These are phyloP conservation scores for Colletotrichum siamense DNA, from an alignment of 2,329 filamentous ascomycete species.

Conservation along the genomic window DNA sequence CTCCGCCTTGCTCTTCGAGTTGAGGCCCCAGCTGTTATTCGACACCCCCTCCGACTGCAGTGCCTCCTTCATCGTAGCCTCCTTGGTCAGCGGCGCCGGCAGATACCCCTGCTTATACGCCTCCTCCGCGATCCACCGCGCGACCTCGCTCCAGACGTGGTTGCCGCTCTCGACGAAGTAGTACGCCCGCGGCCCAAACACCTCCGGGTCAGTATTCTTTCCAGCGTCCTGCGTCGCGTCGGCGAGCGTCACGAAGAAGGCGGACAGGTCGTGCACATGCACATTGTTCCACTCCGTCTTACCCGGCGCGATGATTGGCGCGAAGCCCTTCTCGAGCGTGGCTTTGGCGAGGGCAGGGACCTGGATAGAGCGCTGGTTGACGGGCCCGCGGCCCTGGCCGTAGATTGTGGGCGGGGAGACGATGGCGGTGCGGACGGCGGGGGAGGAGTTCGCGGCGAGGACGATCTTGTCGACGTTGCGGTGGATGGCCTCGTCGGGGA, in stretches of 20 bases:
- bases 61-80: conserved; percentile 32
- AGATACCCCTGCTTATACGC: conserved; percentile 47
- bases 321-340: conserved; percentile 48
- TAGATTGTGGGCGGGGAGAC: conserved; percentile 59
- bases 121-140: conserved; percentile 60
- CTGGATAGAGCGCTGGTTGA: conserved; percentile 56
- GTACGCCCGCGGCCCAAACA: conserved; percentile 69
- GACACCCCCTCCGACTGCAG: conserved; percentile 28
- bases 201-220: conserved; percentile 60
- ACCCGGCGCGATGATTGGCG: conserved; percentile 48
- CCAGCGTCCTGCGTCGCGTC: conserved; percentile 59
- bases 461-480: conserved; percentile 74
- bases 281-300: conserved; percentile 58
- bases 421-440: conserved; percentile 47
- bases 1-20: conserved; percentile 48
- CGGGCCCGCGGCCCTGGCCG: conserved; percentile 51
- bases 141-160: conserved; percentile 68
- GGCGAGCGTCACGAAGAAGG: conserved; percentile 48
- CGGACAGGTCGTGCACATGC: conserved; percentile 53
- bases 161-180: conserved; percentile 70
- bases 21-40: conserved; percentile 38
- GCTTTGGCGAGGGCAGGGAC: conserved; percentile 46
- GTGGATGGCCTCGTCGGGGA: conserved; percentile 66
- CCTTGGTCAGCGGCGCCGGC: conserved; percentile 30
- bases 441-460: conserved; percentile 41